phyloP scores from a whole-genome alignment of 2,329 filamentous ascomycete genomes.

The Sordariomycetes sp. region DNA sequence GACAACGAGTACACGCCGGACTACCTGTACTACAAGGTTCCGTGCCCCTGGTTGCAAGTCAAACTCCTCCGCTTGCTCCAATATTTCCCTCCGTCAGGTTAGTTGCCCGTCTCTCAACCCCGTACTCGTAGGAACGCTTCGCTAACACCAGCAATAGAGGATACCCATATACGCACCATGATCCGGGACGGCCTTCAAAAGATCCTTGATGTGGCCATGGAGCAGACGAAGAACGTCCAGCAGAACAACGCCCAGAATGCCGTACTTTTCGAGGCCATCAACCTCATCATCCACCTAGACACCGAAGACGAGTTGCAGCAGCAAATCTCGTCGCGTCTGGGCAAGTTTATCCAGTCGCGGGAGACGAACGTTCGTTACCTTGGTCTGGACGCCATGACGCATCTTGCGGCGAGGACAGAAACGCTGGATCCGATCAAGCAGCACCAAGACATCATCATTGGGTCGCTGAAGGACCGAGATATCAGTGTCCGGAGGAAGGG shows the following conservation, averaged over 20 bases:
- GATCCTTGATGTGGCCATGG: slow-evolving; percentile 83
- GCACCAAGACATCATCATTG: slow-evolving; percentile 91
- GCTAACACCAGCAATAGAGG: slow-evolving; percentile 45
- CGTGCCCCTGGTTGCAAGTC: slow-evolving; percentile 95
- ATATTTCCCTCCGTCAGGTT: slow-evolving; percentile 91
- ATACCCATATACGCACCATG: slow-evolving; percentile 82
- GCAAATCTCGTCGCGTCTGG: slow-evolving; percentile 82
- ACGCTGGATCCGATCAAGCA: slow-evolving; percentile 96
- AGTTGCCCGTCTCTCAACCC: slow-evolving; percentile 13
- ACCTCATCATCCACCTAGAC: slow-evolving; percentile 94
- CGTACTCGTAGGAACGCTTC: slow-evolving; percentile 13
- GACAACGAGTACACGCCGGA: slow-evolving; percentile 83
- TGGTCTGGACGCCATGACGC: slow-evolving; percentile 94
- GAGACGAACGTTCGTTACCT: slow-evolving; percentile 97
- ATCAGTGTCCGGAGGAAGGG: slow-evolving; percentile 96
- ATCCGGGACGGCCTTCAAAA: slow-evolving; percentile 86
- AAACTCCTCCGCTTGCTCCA: slow-evolving; percentile 87
- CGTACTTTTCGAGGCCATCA: slow-evolving; percentile 95
- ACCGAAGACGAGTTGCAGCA: slow-evolving; percentile 93
- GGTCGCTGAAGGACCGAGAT: slow-evolving; percentile 86
- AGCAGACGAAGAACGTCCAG: slow-evolving; percentile 95
- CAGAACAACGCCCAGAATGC: slow-evolving; percentile 99
- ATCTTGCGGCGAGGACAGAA: slow-evolving; percentile 86
- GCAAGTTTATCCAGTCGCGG: slow-evolving; percentile 91
- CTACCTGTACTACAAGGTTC: slow-evolving; percentile 99